Base-by-base conservation (phyloP, 768 basidiomycete species). In the Lentinula sp. region DNA sequence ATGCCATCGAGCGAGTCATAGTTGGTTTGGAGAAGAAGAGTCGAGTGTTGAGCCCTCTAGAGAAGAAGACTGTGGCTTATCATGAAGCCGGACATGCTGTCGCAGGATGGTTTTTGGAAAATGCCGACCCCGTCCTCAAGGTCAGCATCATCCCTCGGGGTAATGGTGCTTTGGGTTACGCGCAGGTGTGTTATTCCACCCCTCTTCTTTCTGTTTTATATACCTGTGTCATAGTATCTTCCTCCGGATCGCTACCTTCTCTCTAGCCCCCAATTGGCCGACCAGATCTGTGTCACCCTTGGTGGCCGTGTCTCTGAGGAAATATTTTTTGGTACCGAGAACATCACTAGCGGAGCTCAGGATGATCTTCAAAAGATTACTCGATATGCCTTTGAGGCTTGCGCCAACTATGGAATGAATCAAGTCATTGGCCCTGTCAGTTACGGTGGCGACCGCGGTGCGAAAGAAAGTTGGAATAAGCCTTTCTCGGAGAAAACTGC, bases 61-160 rank as follows among this genome's bases (percentile, higher is more conserved):
- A 99, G 82, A 99, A 99, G 87, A 95, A 88, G 77, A 98, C 91
- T 0, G 95, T 98, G 46, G 97, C 97, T 7, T 98, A 98, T 72
- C 97, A 99, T 70, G 97, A 99, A 79, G 97, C 97, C 23, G 97
- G 97, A 4, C 97, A 99, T 73, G 97, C 97, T 20, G 88, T 98
- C 49, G 95, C 93, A 69, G 97, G 97, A 3, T 99, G 97, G 97
- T 98, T 91, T 82, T 78, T 99, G 66, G 94, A 98, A 74, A 93
- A 95, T 65, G 97, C 97, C 48, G 95, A 98, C 70, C 96, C 96
- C 41, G 76, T 98, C 52, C 84, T 98, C 64, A 98, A 99, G 75
- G 97, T 99, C 61, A 95, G 92, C 74, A 99, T 99, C 73, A 98
- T 99, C 63, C 97, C 97, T 45, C 85, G 95, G 66, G 97, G 97